phyloP scores from a whole-genome alignment of 2,329 filamentous ascomycete genomes.

The Phialemoniopsis sp. region DNA sequence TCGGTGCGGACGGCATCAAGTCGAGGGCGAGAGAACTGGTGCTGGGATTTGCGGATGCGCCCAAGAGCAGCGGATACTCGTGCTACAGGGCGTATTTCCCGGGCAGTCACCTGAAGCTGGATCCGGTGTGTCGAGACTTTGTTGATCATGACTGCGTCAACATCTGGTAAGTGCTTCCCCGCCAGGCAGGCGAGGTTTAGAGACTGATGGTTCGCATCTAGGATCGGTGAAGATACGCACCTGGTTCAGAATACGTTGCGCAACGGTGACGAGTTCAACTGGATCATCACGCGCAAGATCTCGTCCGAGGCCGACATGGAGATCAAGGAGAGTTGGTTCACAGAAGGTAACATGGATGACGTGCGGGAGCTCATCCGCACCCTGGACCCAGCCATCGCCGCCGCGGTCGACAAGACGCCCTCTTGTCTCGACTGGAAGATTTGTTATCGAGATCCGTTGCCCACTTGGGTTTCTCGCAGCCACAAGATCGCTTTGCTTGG shows the following conservation, averaged over 20 bases:
- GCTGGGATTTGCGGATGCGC: slow-evolving; percentile 45
- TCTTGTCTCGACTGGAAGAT: slow-evolving; percentile 50
- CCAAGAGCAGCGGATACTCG: slow-evolving; percentile 48
- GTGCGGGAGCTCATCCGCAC: slow-evolving; percentile 28
- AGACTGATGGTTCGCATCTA: no score
- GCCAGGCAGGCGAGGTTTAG: no score
- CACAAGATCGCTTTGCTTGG: slow-evolving; percentile 46
- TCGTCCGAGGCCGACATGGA: slow-evolving; percentile 35
- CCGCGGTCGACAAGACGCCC: slow-evolving; percentile 38
- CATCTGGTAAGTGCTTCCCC: slow-evolving; percentile 29
- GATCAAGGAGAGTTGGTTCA: slow-evolving; percentile 42
- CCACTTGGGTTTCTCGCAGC: slow-evolving; percentile 43
- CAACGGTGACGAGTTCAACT: slow-evolving; percentile 37
- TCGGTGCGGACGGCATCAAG: slow-evolving; percentile 49
- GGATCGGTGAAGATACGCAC: slow-evolving; percentile 37
- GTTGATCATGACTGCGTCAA: slow-evolving; percentile 37
- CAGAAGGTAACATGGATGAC: slow-evolving; percentile 39
- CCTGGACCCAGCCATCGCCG: slow-evolving; percentile 39
- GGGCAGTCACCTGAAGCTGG: slow-evolving; percentile 24
- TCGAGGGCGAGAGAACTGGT: slow-evolving; percentile 45
- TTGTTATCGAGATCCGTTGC: slow-evolving; percentile 46
- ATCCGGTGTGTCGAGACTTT: slow-evolving; percentile 31
- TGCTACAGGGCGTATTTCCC: slow-evolving; percentile 45
- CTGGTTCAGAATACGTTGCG: slow-evolving; percentile 38
- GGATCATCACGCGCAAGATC: slow-evolving; percentile 39